Evolutionary conservation across 1,284 basidiomycete species (phyloP).

Genomic region (Pseudozyma tsukubaensis): DNA sequence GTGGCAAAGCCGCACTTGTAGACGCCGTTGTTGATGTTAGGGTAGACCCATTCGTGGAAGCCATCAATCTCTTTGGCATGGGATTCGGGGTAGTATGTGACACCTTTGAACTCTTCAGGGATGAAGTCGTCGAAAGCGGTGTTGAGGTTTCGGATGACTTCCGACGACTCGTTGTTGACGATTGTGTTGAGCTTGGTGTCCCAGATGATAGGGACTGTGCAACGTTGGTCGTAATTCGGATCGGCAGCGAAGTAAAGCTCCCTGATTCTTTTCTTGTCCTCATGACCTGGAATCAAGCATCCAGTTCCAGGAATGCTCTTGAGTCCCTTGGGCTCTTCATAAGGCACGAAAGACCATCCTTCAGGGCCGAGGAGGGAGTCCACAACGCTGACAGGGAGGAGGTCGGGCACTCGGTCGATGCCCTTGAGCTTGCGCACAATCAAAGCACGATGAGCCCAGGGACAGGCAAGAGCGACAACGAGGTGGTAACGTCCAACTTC

Average conservation of each 20-base stretch:
- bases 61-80: constrained; percentile 81
- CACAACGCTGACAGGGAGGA: constrained; percentile 72
- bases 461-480: constrained; percentile 69
- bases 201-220: constrained; percentile 82
- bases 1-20: constrained; percentile 92
- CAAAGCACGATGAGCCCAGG: constrained; percentile 92
- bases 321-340: constrained; percentile 43
- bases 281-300: constrained; percentile 60
- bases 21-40: constrained; percentile 71
- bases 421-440: constrained; percentile 92
- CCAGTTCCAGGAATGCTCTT: constrained; percentile 57
- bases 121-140: constrained; percentile 67
- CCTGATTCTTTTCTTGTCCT: constrained; percentile 76
- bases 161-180: constrained; percentile 78
- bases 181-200: constrained; percentile 89
- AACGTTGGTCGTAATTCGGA: constrained; percentile 70
- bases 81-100: constrained; percentile 77
- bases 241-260: constrained; percentile 86
- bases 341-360: constrained; percentile 86
- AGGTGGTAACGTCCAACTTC: constrained; percentile 77
- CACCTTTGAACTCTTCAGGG: constrained; percentile 43
- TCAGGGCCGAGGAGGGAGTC: constrained; percentile 84
- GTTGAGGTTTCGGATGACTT: constrained; percentile 88
- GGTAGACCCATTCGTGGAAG: constrained; percentile 82
- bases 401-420: constrained; percentile 83